These are phyloP conservation scores for Globisporangium mamillatum DNA, from an alignment of 352 stramenopile species.

Conservation along the genomic window DNA sequence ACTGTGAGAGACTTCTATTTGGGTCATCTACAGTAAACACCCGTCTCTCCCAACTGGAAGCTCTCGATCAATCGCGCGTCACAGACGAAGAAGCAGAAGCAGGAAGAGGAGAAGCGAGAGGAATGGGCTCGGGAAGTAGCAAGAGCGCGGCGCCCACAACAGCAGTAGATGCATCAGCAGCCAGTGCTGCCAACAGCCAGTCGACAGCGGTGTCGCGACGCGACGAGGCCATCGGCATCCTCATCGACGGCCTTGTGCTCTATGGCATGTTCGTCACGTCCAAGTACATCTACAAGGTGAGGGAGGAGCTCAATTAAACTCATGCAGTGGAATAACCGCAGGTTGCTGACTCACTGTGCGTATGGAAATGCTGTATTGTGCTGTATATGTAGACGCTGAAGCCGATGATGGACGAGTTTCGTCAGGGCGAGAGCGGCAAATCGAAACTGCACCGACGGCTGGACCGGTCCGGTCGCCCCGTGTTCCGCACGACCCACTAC, in stretches of 20 bases:
- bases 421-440: conserved; percentile 51
- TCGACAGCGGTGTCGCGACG: conserved; percentile 23
- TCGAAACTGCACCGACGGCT: conserved; percentile 76
- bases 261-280: conserved; percentile 80
- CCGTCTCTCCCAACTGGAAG: not conserved
- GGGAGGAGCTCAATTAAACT: not conserved
- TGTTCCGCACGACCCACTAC: conserved; percentile 84
- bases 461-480: conserved; percentile 50
- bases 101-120: not conserved
- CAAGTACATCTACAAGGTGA: conserved; percentile 83
- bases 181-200: conserved; percentile 26
- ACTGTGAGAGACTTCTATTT: conserved; percentile 5
- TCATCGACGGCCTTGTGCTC: conserved; percentile 77
- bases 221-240: conserved; percentile 67
- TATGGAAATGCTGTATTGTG: not conserved
- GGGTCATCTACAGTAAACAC: not conserved
- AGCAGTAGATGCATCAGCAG: conserved; percentile 2
- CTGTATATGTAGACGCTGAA: conserved; percentile 47
- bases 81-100: not conserved
- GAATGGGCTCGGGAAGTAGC: conserved; percentile 57
- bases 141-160: conserved; percentile 36
- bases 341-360: not conserved
- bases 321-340: not conserved
- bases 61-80: not conserved
- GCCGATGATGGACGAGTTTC: conserved; percentile 83